phyloP scores from a whole-genome alignment of 2,329 filamentous ascomycete species.

The Fusarium ramigenum region DNA sequence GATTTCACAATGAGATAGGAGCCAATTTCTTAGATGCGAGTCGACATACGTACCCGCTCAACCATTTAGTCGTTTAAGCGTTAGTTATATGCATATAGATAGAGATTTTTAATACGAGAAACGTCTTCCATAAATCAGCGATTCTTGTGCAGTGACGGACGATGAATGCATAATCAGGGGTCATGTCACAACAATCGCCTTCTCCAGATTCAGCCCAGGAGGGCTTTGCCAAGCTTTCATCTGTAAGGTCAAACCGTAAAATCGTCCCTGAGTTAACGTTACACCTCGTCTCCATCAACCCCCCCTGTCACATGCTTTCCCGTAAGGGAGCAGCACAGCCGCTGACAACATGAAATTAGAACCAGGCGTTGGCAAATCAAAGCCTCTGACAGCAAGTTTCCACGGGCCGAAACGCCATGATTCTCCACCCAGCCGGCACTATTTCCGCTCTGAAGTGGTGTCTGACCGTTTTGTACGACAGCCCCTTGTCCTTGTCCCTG shows the following conservation, averaged over 20 bases:
- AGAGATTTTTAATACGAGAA: background rate
- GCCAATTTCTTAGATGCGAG: constrained; percentile 14
- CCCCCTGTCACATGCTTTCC: background rate
- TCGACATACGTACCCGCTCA: constrained; percentile 4
- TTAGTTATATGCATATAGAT: background rate
- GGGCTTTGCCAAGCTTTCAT: background rate
- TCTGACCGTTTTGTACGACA: background rate
- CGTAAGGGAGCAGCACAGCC: background rate
- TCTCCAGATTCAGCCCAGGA: background rate
- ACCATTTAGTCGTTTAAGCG: background rate
- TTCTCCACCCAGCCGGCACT: background rate
- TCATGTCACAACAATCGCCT: background rate
- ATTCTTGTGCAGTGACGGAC: background rate
- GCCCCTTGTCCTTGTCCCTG: background rate
- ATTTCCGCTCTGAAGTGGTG: background rate
- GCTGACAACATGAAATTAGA: background rate
- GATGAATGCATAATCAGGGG: background rate
- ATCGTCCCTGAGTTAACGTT: background rate
- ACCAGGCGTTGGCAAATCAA: background rate
- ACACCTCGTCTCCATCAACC: background rate
- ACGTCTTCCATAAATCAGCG: background rate
- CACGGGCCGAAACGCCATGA: background rate
- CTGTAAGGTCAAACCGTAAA: background rate
- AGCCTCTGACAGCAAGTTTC: background rate
- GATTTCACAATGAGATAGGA: constrained; percentile 4